Evolutionary conservation across 2,329 filamentous ascomycete species (phyloP).

Genomic region (Helminthosporium solani): DNA sequence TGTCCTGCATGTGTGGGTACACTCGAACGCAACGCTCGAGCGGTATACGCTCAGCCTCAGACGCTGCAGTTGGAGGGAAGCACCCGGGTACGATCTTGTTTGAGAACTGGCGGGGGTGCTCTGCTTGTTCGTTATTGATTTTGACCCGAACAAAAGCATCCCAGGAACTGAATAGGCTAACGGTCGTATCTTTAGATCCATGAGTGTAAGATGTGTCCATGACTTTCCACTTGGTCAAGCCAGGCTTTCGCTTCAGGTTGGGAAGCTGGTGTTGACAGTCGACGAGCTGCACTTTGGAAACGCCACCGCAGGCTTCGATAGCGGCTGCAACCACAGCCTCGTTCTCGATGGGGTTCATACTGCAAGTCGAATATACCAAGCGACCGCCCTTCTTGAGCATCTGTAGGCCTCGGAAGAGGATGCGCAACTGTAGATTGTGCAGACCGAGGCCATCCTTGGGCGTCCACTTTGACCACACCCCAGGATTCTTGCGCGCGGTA

Average conservation of each 20-base stretch:
- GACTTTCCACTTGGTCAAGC: constrained; percentile 81
- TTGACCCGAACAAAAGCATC: constrained; percentile 73
- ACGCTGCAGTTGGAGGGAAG: constrained; percentile 68
- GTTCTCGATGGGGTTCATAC: constrained; percentile 97
- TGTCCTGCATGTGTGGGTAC: constrained; percentile 94
- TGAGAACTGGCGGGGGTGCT: constrained; percentile 58
- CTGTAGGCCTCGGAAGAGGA: constrained; percentile 87
- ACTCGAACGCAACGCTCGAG: constrained; percentile 90
- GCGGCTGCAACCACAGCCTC: constrained; percentile 88
- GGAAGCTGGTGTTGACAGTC: constrained; percentile 80
- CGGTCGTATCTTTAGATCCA: constrained; percentile 64
- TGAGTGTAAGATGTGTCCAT: constrained; percentile 54
- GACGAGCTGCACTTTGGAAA: constrained; percentile 76
- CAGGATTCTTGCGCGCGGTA: constrained; percentile 87
- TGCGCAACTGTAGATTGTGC: constrained; percentile 82
- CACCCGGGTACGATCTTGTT: constrained; percentile 69
- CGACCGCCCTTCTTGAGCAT: constrained; percentile 94
- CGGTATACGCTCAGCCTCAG: constrained; percentile 62
- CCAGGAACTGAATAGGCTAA: constrained; percentile 78
- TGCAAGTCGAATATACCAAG: constrained; percentile 97
- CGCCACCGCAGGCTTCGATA: constrained; percentile 84
- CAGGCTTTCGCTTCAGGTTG: constrained; percentile 71
- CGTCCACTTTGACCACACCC: constrained; percentile 93
- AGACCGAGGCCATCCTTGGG: constrained; percentile 85
- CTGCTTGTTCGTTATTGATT: constrained; percentile 56